Conservation (phyloP, 2,329 filamentous ascomycete species). For the Chalaropsis thielavioides region DNA sequence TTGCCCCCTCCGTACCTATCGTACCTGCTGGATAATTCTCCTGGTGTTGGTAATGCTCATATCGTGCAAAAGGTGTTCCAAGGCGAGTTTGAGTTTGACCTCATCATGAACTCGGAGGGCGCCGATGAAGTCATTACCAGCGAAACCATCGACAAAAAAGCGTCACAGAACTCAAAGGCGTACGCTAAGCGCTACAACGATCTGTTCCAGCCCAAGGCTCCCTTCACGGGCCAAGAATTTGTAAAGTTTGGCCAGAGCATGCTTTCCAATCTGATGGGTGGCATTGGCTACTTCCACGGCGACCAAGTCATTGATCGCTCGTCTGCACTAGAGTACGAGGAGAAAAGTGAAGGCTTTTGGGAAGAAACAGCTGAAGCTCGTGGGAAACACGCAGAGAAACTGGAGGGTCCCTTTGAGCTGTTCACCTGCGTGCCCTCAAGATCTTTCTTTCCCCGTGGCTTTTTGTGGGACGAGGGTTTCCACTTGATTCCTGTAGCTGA, state of each 20-base stretch:
- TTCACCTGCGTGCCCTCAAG: conserved; percentile 85
- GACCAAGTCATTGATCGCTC: conserved; percentile 80
- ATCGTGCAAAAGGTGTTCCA: conserved; percentile 84
- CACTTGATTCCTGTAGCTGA: conserved; percentile 82
- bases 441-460: conserved; percentile 91
- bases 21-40: conserved; percentile 60
- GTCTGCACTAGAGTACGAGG: conserved; percentile 82
- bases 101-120: conserved; percentile 64
- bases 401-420: conserved; percentile 73
- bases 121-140: conserved; percentile 39
- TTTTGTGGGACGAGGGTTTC: conserved; percentile 97
- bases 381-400: conserved; percentile 47
- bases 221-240: conserved; percentile 62
- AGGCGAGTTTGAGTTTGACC: conserved; percentile 82
- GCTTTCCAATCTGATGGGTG: conserved; percentile 86
- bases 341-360: conserved; percentile 93
- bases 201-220: conserved; percentile 54
- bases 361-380: conserved; percentile 74
- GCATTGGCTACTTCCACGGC: conserved; percentile 90
- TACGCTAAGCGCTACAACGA: conserved; percentile 64
- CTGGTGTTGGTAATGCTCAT: conserved; percentile 64
- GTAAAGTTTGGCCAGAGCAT: conserved; percentile 71
- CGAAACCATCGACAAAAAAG: conserved; percentile 54
- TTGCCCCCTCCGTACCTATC: conserved; percentile 75
- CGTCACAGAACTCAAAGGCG: conserved; percentile 47